Conservation (phyloP, 345 rosid genomes). For the Brassica incana region DNA sequence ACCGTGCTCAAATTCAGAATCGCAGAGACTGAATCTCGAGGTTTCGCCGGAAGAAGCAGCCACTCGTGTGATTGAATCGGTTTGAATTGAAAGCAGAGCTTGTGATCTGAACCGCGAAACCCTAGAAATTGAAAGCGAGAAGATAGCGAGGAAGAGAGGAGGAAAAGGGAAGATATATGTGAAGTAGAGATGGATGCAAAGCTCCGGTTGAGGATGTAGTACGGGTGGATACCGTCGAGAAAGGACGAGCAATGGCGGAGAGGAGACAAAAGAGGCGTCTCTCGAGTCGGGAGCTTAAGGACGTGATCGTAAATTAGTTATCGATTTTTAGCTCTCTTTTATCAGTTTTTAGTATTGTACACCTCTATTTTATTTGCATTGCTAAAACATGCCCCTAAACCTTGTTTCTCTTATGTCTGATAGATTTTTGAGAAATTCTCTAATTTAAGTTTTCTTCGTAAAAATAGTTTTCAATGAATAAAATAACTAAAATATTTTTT, state of each 20-base stretch:
- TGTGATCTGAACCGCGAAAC: slow-evolving; percentile 37
- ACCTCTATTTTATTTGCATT: background rate
- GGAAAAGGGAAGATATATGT: background rate
- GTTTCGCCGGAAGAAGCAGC: slow-evolving; percentile 4
- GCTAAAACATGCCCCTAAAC: too few species aligned
- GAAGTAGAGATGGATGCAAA: background rate
- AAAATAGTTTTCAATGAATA: too few species aligned
- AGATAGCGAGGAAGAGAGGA: slow-evolving; percentile 4
- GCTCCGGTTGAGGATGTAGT: slow-evolving; percentile 14
- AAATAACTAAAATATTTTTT: too few species aligned
- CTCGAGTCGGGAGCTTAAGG: slow-evolving; percentile 11
- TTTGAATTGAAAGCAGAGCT: slow-evolving; percentile 11
- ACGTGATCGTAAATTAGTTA: slow-evolving; percentile 4
- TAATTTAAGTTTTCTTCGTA: too few species aligned
- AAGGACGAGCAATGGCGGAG: slow-evolving; percentile 12
- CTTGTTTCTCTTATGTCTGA: too few species aligned
- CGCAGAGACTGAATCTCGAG: slow-evolving; percentile 1
- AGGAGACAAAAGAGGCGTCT: slow-evolving; percentile 4
- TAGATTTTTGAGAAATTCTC: too few species aligned
- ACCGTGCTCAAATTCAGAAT: slow-evolving; percentile 16
- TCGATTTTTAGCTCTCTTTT: slow-evolving; percentile 6
- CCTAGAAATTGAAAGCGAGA: slow-evolving; percentile 26
- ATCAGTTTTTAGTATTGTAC: background rate
- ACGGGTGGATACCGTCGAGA: slow-evolving; percentile 26
- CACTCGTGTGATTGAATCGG: background rate